Base-by-base conservation (phyloP, 345 rosid genomes). In the Psidium friedrichsthalianum region DNA sequence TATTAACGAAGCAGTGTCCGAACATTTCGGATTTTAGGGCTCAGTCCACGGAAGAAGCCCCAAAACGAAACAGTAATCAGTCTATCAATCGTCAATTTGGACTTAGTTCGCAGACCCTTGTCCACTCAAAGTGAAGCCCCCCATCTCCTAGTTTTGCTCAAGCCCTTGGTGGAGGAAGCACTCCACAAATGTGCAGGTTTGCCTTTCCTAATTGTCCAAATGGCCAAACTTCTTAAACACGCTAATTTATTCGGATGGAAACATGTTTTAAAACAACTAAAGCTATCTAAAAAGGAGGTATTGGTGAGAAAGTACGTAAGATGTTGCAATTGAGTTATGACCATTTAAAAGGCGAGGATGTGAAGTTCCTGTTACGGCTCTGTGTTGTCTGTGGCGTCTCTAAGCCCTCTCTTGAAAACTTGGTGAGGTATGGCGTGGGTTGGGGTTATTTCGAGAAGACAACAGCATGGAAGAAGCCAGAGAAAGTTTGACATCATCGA, bases 231-330 rank as follows among this genome's bases (percentile, higher is more conserved):
- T n/a, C n/a, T n/a, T n/a, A n/a, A n/a, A n/a, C n/a, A 12, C 1
- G 8, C 32, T 0, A 0, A 6, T n/a, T n/a, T n/a, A n/a, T 1
- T 0, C 6, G 1, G 27, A 3, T 59, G 74, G 36, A 0, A 13
- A 9, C 20, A 27, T 6, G 4, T 0, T 59, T 12, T 59, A 20
- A n/a, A 0, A 13, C 36, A 59, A 59, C 13, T 59, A 0, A 4
- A n/a, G 36, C 12, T 0, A 36, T 59, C 9, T 27, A 59, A 1
- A 6, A 1, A 59, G 6, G 0, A 59, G 36, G 8, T n/a, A 13
- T n/a, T 1, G 1, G 2, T 2, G 9, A 13, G 18, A 0, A 0
- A 0, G 27, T 27, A n/a, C n/a, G 27, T 0, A 27, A n/a, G 36
- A 59, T 6, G 74, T 0, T 59, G 20, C 74, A 27, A 0, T 27